These are phyloP conservation scores for Sugiyamaella valdiviana DNA, from an alignment of 805 yeast genomes.

Conservation along the genomic window DNA sequence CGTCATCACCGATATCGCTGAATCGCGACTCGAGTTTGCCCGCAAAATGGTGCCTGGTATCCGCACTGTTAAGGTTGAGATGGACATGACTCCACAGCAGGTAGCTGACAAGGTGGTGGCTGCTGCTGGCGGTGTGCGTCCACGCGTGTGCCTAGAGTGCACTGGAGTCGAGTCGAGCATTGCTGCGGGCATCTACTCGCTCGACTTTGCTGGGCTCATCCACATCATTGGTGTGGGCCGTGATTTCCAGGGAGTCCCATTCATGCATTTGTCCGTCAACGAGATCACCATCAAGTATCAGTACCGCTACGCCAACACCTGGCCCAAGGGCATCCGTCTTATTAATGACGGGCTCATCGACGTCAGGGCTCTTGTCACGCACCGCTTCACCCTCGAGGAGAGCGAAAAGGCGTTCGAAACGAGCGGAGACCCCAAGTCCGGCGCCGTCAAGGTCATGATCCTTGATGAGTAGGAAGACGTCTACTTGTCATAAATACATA, in stretches of 20 bases:
- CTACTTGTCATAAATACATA: background rate
- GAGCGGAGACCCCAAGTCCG: conserved; percentile 37
- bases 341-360: conserved; percentile 40
- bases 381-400: conserved; percentile 42
- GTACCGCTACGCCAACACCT: conserved; percentile 50
- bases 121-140: conserved; percentile 39
- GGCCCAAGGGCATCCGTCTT: conserved; percentile 51
- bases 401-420: conserved; percentile 43
- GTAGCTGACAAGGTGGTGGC: conserved; percentile 25
- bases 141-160: conserved; percentile 46
- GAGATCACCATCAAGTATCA: conserved; percentile 47
- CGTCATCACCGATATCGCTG: conserved; percentile 44
- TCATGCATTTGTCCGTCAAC: conserved; percentile 48
- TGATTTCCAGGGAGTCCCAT: conserved; percentile 44
- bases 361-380: conserved; percentile 45
- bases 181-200: conserved; percentile 41
- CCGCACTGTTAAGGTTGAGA: conserved; percentile 39
- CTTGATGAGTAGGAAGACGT: conserved; percentile 28
- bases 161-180: conserved; percentile 49
- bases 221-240: conserved; percentile 50
- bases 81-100: conserved; percentile 35
- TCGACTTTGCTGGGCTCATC: conserved; percentile 43
- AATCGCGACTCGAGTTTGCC: conserved; percentile 43
- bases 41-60: conserved; percentile 42
- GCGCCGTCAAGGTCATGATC: conserved; percentile 45